These are phyloP conservation scores for Mortierella antarctica DNA, from an alignment of 192 early-diverging fungal species.

Conservation along the genomic window DNA sequence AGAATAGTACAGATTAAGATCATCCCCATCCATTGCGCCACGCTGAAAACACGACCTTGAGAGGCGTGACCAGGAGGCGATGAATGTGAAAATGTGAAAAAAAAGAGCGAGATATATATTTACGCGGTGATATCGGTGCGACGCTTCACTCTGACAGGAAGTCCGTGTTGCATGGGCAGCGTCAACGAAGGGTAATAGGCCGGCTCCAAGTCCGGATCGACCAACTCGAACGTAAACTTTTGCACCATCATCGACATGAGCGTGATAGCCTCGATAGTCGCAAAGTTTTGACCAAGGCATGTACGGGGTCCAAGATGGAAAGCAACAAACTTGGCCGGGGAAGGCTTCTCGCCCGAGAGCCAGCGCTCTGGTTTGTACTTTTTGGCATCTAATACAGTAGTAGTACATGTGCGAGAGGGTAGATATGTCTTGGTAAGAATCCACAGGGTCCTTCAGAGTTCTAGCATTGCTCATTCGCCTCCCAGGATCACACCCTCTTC, in stretches of 20 bases:
- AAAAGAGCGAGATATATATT: neutral
- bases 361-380: slow-evolving; percentile 77
- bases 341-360: slow-evolving; percentile 57
- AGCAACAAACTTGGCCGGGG: slow-evolving; percentile 60
- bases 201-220: slow-evolving; percentile 33
- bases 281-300: slow-evolving; percentile 57
- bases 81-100: neutral
- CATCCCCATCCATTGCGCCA: too few relatives aligned
- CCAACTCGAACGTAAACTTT: slow-evolving; percentile 52
- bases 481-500: too few relatives aligned
- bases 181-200: slow-evolving; percentile 37
- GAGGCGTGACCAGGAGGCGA: neutral
- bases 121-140: neutral
- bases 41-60: neutral
- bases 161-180: slow-evolving; percentile 48
- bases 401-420: too few relatives aligned
- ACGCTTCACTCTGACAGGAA: slow-evolving; percentile 33
- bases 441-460: too few relatives aligned
- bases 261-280: slow-evolving; percentile 54
- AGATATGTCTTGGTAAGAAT: too few relatives aligned
- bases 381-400: slow-evolving; percentile 53
- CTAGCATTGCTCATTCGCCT: too few relatives aligned
- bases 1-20: too few relatives aligned
- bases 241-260: slow-evolving; percentile 45
- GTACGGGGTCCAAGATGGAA: slow-evolving; percentile 70